Conservation (phyloP, 257 asterid genomes). For the Penstemon barbatus region DNA sequence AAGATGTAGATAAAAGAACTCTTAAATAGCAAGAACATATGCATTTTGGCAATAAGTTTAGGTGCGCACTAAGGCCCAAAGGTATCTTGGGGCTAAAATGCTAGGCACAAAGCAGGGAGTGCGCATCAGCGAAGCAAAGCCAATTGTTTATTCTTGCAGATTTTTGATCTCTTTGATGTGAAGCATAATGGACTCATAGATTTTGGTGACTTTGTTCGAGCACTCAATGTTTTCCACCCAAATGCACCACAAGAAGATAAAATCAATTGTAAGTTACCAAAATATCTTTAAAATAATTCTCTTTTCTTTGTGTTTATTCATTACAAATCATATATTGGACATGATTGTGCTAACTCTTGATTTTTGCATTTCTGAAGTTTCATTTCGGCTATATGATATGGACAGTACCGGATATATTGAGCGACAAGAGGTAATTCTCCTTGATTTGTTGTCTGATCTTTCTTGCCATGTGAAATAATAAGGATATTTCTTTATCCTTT, state of each 20-base stretch:
- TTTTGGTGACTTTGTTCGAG: constrained; percentile 33
- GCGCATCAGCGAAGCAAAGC: too few species aligned
- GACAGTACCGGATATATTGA: constrained; percentile 94
- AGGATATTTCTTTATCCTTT: too few species aligned
- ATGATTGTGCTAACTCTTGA: constrained; percentile 29
- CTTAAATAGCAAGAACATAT: not conserved
- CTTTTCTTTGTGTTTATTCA: not conserved
- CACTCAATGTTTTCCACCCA: constrained; percentile 37
- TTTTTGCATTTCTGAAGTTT: constrained; percentile 56
- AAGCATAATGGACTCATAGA: constrained; percentile 36
- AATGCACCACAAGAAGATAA: constrained; percentile 37
- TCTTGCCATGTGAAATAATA: too few species aligned
- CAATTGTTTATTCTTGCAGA: constrained; percentile 15
- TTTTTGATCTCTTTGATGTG: constrained; percentile 34
- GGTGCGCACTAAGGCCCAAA: too few species aligned
- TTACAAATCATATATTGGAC: constrained; percentile 1
- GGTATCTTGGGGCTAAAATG: too few species aligned
- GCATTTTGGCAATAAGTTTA: too few species aligned
- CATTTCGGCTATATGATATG: constrained; percentile 92
- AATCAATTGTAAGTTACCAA: constrained; percentile 58
- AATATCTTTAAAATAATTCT: not conserved
- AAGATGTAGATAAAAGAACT: not conserved
- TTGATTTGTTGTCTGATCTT: too few species aligned
- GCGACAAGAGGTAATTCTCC: constrained; percentile 75
- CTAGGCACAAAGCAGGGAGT: too few species aligned